These are phyloP conservation scores for Prunus padus DNA, from an alignment of 306 rosid genomes.

Conservation along the genomic window DNA sequence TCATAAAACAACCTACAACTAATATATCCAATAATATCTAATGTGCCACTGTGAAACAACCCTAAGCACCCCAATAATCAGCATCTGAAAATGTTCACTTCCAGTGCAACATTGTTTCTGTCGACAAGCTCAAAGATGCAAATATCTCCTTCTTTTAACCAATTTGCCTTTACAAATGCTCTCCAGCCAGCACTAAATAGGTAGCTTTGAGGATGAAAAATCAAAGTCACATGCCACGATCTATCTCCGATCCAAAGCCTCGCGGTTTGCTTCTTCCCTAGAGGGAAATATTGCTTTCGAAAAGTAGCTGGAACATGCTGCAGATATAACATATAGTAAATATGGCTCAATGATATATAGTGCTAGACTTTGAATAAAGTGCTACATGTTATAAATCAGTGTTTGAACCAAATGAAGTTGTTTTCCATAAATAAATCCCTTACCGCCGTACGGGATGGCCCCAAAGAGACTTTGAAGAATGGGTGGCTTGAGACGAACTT, in stretches of 20 bases:
- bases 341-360: too few relatives aligned
- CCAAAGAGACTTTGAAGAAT: constrained; percentile 1
- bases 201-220: background rate
- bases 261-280: constrained; percentile 4
- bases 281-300: background rate
- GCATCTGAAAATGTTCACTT: background rate
- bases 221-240: constrained; percentile 8
- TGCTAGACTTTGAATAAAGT: too few relatives aligned
- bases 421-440: background rate
- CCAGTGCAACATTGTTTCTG: background rate
- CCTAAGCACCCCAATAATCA: background rate
- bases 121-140: background rate
- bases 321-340: background rate
- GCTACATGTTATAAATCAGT: background rate
- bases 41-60: too few relatives aligned
- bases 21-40: too few relatives aligned
- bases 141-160: background rate
- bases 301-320: background rate
- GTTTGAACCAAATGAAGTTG: background rate
- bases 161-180: background rate
- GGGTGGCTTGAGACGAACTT: constrained; percentile 1
- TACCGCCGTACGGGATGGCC: background rate
- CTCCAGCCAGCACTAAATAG: background rate
- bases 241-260: constrained; percentile 5
- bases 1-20: too few relatives aligned